A percentile compares a stretch with the other conserved stretches of the same genome.
Evolutionary conservation across 2,329 filamentous ascomycete species (phyloP).

Genomic region (Paecilomyces sp.): DNA sequence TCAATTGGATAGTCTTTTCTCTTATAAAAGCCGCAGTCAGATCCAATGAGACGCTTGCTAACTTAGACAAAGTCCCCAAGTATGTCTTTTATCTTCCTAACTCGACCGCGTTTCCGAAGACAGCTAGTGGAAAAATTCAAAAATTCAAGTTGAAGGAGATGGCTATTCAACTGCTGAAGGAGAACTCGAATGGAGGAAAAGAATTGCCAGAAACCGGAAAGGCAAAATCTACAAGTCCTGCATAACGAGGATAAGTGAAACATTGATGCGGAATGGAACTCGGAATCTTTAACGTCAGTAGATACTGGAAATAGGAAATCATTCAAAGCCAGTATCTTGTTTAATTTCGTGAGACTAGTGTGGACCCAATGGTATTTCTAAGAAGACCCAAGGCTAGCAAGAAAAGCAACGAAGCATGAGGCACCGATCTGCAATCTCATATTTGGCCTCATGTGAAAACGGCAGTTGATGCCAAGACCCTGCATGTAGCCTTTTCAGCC

Average conservation of each 20-base stretch:
- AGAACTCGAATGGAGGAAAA: not conserved
- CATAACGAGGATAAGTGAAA: not conserved
- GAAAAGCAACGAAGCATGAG: too few relatives aligned
- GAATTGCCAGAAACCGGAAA: not conserved
- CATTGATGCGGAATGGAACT: not conserved
- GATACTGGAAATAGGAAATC: not conserved
- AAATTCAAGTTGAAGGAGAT: slow-evolving; percentile 77
- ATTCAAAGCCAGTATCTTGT: not conserved
- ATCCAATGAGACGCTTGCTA: not conserved
- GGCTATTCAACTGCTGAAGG: slow-evolving; percentile 46
- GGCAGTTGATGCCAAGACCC: slow-evolving; percentile 3
- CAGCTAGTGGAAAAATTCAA: slow-evolving; percentile 92
- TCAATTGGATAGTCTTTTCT: slow-evolving; percentile 4
- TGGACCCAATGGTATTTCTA: too few relatives aligned
- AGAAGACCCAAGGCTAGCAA: too few relatives aligned
- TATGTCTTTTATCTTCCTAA: slow-evolving; percentile 71
- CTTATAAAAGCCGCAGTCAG: not conserved
- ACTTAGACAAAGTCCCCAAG: slow-evolving; percentile 57
- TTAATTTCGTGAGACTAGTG: not conserved
- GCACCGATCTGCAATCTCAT: too few relatives aligned
- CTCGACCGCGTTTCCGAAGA: slow-evolving; percentile 74
- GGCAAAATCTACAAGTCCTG: not conserved
- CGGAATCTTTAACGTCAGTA: not conserved
- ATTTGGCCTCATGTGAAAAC: too few relatives aligned
- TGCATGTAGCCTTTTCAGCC: slow-evolving; percentile 17